Base-by-base conservation (phyloP, 1,284 basidiomycete genomes). In the Malassezia dermatis region DNA sequence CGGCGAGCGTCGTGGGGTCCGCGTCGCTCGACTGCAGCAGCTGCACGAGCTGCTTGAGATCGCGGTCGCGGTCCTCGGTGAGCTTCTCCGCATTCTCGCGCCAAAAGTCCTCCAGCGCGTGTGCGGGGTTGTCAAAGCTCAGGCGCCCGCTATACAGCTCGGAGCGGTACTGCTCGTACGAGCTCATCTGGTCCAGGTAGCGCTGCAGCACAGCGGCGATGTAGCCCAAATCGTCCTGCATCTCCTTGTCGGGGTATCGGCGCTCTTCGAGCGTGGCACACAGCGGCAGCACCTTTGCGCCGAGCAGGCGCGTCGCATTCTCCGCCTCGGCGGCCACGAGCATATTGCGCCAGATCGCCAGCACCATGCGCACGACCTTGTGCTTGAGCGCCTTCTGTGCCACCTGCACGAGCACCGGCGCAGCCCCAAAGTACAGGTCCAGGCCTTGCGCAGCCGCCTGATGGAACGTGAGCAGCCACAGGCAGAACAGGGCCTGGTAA, bases 41-140 rank as follows among this genome's bases (percentile, higher is more conserved):
- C 72, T 82, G 60, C 63, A 94, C 89, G 84, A 90, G 79, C 91
- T 94, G 44, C 87, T 88, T 56, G 82, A 82, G 86, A 71, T 88
- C 85, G 74, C 87, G 89, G 61, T 93, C 86, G 69, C 91, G 94
- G 71, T 98, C 89, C 66, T 91, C 88, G 6, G 84, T 83, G 59
- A 95, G 77, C 71, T 84, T 88, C 6, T 77, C 76, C 0, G 86
- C 89, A 70, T 98, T 96, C 77, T 93, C 89, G 70, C 87, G 88
- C 93, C 93, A 98, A 77, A 99, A 99, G 48, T 89, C 84, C 56
- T 96, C 93, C 7, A 87, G 88, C 70, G 90, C 87, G 72, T 98
- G 94, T 17, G 89, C 87, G 5, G 93, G 91, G 37, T 63, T 69
- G 6, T 89, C 85, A 88, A 90, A 96, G 4, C 88, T 86, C 12